A percentile compares a stretch with the other conserved stretches of the same genome.
phyloP scores from a whole-genome alignment of 768 basidiomycete species.

The Sarcodon sp. region DNA sequence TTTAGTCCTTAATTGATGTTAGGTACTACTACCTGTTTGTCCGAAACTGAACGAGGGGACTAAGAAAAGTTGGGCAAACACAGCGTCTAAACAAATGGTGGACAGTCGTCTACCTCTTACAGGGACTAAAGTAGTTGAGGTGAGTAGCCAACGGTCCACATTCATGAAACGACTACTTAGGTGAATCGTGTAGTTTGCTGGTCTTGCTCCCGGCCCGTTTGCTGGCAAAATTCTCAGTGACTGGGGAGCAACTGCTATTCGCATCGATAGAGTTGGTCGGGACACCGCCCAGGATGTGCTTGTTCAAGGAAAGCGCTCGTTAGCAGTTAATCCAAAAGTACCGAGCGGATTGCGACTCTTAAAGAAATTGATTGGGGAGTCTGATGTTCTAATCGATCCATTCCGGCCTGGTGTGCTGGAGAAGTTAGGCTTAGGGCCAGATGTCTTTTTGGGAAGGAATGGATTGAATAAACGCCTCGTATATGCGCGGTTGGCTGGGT shows the following conservation, averaged over 20 bases:
- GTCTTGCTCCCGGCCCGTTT: slow-evolving; percentile 74
- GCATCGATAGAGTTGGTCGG: slow-evolving; percentile 41
- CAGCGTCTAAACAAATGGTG: too few species aligned
- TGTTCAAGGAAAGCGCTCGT: slow-evolving; percentile 67
- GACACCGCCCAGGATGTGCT: slow-evolving; percentile 27
- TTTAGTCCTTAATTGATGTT: too few species aligned
- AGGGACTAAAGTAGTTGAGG: not conserved
- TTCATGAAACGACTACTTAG: not conserved
- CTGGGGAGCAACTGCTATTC: slow-evolving; percentile 65
- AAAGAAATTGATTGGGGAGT: slow-evolving; percentile 42
- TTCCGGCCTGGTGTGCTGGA: slow-evolving; percentile 80
- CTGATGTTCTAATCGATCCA: slow-evolving; percentile 78
- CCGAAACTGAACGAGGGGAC: not conserved
- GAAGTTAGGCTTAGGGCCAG: slow-evolving; percentile 61
- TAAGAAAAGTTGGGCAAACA: not conserved
- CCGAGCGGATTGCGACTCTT: slow-evolving; percentile 41
- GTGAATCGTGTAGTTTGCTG: slow-evolving; percentile 45
- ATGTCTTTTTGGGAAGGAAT: slow-evolving; percentile 46
- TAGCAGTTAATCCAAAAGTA: slow-evolving; percentile 55
- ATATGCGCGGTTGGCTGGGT: slow-evolving; percentile 72
- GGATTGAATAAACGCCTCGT: slow-evolving; percentile 54
- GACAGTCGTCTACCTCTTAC: not conserved
- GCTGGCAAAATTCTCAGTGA: slow-evolving; percentile 69
- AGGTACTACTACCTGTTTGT: too few species aligned
- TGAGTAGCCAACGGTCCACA: not conserved